phyloP scores from a whole-genome alignment of 495 filamentous ascomycete genomes.

The Penicillium salamii region DNA sequence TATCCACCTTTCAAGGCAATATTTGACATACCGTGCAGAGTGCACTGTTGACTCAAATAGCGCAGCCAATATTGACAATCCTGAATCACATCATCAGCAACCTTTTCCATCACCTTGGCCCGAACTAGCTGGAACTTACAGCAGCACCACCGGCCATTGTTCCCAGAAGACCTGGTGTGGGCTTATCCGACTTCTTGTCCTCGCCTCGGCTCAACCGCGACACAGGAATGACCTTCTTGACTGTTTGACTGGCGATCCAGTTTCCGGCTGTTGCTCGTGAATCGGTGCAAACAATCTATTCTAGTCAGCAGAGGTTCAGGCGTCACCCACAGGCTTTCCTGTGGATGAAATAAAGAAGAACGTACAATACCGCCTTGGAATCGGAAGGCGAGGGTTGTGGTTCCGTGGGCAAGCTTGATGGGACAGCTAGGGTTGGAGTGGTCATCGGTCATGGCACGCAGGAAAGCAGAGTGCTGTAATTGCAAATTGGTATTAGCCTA shows the following conservation, averaged over 20 bases:
- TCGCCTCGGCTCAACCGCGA: slow-evolving; percentile 48
- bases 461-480: slow-evolving; percentile 79
- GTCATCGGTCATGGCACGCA: slow-evolving; percentile 96
- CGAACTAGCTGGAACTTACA: slow-evolving; percentile 57
- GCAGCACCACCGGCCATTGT: slow-evolving; percentile 99
- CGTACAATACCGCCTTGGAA: slow-evolving; percentile 89
- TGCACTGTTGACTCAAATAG: slow-evolving; percentile 98
- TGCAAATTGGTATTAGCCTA: slow-evolving; percentile 1
- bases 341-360: slow-evolving; percentile 4
- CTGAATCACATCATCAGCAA: slow-evolving; percentile 36
- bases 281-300: slow-evolving; percentile 86
- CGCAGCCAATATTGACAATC: slow-evolving; percentile 99
- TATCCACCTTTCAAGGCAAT: neutral
- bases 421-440: slow-evolving; percentile 92
- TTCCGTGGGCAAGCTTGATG: slow-evolving; percentile 99
- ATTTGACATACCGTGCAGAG: slow-evolving; percentile 66
- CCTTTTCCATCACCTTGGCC: neutral
- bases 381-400: slow-evolving; percentile 95
- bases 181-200: slow-evolving; percentile 67
- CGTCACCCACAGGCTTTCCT: neutral
- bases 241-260: slow-evolving; percentile 99
- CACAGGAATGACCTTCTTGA: slow-evolving; percentile 92
- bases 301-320: neutral
- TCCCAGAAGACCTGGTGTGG: slow-evolving; percentile 74
- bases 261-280: slow-evolving; percentile 93